Base-by-base conservation (phyloP, 352 stramenopile species). In the Blastocystis sp. region DNA sequence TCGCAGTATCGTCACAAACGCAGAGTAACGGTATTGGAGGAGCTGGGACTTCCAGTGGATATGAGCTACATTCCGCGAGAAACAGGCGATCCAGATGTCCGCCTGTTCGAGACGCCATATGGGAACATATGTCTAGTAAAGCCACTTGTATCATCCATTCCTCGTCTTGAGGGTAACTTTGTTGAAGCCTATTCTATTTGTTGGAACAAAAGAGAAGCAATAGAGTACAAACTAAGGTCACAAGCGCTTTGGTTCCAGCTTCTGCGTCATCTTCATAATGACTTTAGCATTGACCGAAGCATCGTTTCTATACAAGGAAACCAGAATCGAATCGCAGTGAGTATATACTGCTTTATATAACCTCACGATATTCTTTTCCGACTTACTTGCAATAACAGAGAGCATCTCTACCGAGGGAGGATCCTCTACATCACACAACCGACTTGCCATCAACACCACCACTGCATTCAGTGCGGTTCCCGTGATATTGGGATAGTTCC, bases 211-310 rank as follows among this genome's bases (percentile, higher is more conserved):
- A 45, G 34, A 85, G 5, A 68, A 16, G 69, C 9, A 65, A 30
- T 20, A 85, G 34, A 85, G 26, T 81, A 76, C 39, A 54, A 55
- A 55, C 39, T 66, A 66, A 85, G 37, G 30, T 85, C 53, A 85
- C 73, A 85, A 50, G 26, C 53, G 56, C 73, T 85, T 85, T 13
- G 73, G 73, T n/a, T 85, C 73, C 6, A 85, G 55, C 73, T 85
- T 85, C 41, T 85, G 73, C 5, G 55, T 53, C 41, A 85, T 53
- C 26, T 85, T 85, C 20, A 85, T 56, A 45, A 85, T 85, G 8
- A 45, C 26, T 43, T 85, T 85, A 7, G 73, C 53, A 37, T 26
- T 47, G 53, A 85, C 63, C 34, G n/a, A 11, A 11, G 73, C 16
- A 55, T 66, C 13, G 53, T 85, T 55, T 37, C 39, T 64, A 85